A percentile compares a stretch with the other conserved stretches of the same genome.
Conservation (phyloP, 371 early-diverging fungal species). For the Haplosporangium sp. region DNA sequence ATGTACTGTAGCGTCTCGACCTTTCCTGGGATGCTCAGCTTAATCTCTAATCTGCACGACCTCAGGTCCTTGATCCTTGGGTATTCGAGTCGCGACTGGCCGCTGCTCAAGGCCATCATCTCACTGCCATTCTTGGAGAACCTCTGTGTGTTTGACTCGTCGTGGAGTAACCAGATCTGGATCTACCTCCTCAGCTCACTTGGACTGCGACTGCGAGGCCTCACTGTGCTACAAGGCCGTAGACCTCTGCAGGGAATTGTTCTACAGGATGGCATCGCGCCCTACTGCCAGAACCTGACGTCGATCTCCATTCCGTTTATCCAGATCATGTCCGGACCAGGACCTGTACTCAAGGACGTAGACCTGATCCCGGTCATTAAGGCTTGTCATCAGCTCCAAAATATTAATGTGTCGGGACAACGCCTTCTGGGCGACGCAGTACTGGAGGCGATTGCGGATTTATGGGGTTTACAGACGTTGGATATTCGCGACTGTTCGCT, state of each 20-base stretch:
- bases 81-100: conserved; percentile 55
- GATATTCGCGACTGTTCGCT: conserved; percentile 46
- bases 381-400: conserved; percentile 44
- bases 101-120: conserved; percentile 40
- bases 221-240: conserved; percentile 45
- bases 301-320: conserved; percentile 50
- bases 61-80: conserved; percentile 39
- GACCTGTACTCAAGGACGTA: conserved; percentile 29
- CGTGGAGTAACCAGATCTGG: conserved; percentile 55
- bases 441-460: conserved; percentile 36
- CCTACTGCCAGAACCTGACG: conserved; percentile 39
- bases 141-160: conserved; percentile 50
- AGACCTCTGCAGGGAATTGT: conserved; percentile 45
- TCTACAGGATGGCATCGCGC: conserved; percentile 40
- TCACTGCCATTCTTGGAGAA: conserved; percentile 28
- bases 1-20: conserved; percentile 53
- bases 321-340: conserved; percentile 36
- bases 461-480: conserved; percentile 43
- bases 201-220: conserved; percentile 35
- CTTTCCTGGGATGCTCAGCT: conserved; percentile 46
- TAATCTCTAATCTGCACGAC: conserved; percentile 31
- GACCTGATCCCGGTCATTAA: conserved; percentile 51
- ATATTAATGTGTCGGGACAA: conserved; percentile 45
- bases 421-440: conserved; percentile 34
- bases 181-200: conserved; percentile 42